phyloP scores from a whole-genome alignment of 805 yeast genomes.

The Wickerhamiella allomyrinae region DNA sequence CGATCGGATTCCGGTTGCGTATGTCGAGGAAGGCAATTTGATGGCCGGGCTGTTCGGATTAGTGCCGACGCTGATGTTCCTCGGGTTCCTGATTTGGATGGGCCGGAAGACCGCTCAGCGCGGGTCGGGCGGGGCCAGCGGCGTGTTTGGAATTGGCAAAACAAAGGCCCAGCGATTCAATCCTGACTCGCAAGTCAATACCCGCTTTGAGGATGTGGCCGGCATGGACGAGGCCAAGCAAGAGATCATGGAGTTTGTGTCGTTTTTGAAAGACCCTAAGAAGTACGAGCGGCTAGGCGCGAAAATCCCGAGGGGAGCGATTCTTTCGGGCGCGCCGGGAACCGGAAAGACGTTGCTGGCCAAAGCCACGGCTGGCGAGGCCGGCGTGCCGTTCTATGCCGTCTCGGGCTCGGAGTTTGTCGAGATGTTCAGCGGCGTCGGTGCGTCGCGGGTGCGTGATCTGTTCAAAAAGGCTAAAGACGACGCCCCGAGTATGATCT shows the following conservation, averaged over 20 bases:
- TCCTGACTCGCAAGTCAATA: slow-evolving; percentile 69
- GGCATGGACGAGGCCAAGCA: slow-evolving; percentile 91
- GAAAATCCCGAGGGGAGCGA: slow-evolving; percentile 90
- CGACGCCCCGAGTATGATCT: slow-evolving; percentile 79
- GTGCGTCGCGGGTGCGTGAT: slow-evolving; percentile 90
- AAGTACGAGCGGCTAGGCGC: slow-evolving; percentile 85
- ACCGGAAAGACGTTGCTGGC: slow-evolving; percentile 90
- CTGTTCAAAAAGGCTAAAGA: slow-evolving; percentile 79
- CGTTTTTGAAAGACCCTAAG: slow-evolving; percentile 68
- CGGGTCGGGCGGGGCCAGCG: slow-evolving; percentile 46
- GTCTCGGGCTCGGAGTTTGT: slow-evolving; percentile 91
- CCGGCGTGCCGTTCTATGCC: slow-evolving; percentile 82
- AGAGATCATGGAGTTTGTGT: slow-evolving; percentile 91
- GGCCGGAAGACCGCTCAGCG: slow-evolving; percentile 32
- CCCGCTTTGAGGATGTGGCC: slow-evolving; percentile 79
- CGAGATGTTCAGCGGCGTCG: slow-evolving; percentile 96
- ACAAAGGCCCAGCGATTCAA: slow-evolving; percentile 69
- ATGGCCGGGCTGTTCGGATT: slow-evolving; percentile 52
- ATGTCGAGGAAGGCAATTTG: slow-evolving; percentile 53
- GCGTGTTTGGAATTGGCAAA: slow-evolving; percentile 65
- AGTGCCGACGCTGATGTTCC: slow-evolving; percentile 63
- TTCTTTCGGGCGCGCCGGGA: slow-evolving; percentile 91
- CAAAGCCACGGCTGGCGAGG: slow-evolving; percentile 94
- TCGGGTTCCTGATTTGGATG: slow-evolving; percentile 66
- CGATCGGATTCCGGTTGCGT: slow-evolving; percentile 65